phyloP scores from a whole-genome alignment of 148 eudicot species.

The Rhododendron williamsianum region DNA sequence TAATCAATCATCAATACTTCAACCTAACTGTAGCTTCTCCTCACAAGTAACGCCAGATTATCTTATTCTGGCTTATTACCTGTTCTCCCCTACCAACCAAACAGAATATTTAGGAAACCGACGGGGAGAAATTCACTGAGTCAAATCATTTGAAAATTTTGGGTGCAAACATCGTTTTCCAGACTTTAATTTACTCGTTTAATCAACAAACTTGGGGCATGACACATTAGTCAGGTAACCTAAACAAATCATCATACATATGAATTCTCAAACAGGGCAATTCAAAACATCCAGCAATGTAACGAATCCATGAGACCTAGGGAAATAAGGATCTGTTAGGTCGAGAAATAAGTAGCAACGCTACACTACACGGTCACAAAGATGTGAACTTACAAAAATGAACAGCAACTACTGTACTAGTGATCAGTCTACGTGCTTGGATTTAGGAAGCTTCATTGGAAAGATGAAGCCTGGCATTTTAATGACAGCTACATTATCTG shows the following conservation, averaged over 20 bases:
- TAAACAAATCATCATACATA: background rate
- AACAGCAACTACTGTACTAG: background rate
- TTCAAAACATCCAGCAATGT: background rate
- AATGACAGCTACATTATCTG: background rate
- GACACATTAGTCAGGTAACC: background rate
- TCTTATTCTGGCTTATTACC: background rate
- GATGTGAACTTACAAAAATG: background rate
- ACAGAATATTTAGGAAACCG: background rate
- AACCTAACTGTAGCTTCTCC: background rate
- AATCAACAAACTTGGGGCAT: background rate
- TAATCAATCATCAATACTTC: background rate
- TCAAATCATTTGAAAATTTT: background rate
- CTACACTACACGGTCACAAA: background rate
- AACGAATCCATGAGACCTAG: background rate
- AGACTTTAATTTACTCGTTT: background rate
- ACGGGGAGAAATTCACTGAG: background rate
- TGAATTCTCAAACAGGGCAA: background rate
- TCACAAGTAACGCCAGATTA: background rate
- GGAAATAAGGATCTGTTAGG: background rate
- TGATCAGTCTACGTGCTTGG: background rate
- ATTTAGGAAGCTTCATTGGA: background rate
- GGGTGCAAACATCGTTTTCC: background rate
- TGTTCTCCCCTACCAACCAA: background rate
- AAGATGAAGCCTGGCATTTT: slow-evolving; percentile 4
- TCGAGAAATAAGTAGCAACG: background rate